These are phyloP conservation scores for Colletotrichum cordylinicola DNA, from an alignment of 2,329 filamentous ascomycete species.

Conservation along the genomic window DNA sequence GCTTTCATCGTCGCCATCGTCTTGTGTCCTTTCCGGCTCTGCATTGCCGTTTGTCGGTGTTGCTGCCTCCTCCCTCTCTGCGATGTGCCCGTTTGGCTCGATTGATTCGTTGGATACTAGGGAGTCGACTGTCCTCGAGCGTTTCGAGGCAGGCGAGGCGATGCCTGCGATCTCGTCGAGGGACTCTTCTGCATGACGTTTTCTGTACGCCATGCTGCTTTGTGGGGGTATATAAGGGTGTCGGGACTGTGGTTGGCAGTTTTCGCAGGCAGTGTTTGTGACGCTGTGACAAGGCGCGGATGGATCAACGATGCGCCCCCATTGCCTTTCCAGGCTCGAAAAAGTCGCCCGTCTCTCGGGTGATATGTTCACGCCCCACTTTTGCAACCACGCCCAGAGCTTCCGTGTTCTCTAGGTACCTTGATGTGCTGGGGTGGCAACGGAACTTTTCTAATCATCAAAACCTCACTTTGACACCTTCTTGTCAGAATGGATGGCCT, in stretches of 20 bases:
- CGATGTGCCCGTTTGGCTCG: constrained; percentile 35
- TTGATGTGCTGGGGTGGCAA: background rate
- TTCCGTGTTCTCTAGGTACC: background rate
- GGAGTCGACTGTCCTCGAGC: constrained; percentile 55
- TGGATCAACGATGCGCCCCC: background rate
- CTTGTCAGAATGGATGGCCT: too few relatives aligned
- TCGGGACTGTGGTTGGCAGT: background rate
- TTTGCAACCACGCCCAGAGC: constrained; percentile 13
- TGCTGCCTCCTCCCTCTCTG: constrained; percentile 26
- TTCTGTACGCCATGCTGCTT: constrained; percentile 31
- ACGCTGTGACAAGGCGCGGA: background rate
- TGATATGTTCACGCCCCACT: constrained; percentile 7
- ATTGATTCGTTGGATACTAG: constrained; percentile 36
- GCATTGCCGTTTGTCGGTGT: constrained; percentile 25
- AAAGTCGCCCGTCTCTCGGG: constrained; percentile 1
- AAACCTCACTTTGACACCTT: too few relatives aligned
- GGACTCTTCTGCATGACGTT: constrained; percentile 66
- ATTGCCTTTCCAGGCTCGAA: background rate
- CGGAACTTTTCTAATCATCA: too few relatives aligned
- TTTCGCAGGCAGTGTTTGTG: background rate
- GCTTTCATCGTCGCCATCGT: constrained; percentile 41
- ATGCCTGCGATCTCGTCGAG: constrained; percentile 61
- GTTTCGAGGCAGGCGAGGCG: constrained; percentile 65
- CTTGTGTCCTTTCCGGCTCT: constrained; percentile 26
- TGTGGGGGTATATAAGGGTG: background rate